Evolutionary conservation across 345 rosid genomes (phyloP).

Genomic region (Erysimum cheiranthoides): DNA sequence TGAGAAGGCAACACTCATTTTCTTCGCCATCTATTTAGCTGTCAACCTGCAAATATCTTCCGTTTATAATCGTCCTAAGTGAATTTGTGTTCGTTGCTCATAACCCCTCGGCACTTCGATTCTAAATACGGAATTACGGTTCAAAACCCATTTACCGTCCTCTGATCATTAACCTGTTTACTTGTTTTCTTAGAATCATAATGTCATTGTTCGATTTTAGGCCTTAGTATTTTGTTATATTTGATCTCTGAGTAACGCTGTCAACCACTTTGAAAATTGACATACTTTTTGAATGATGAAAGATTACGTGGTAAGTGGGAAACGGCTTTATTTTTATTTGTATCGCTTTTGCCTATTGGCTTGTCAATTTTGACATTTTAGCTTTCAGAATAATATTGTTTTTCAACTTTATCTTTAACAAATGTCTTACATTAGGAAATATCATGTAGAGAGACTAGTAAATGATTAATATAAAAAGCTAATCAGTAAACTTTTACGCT

Average conservation of each 20-base stretch:
- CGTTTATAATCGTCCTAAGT: background rate
- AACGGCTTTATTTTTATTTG: background rate
- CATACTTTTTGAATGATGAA: background rate
- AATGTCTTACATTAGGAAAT: background rate
- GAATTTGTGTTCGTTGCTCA: background rate
- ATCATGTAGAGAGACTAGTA: background rate
- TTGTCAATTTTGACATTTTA: conserved; percentile 32
- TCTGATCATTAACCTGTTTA: background rate
- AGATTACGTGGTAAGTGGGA: background rate
- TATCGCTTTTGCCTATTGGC: background rate
- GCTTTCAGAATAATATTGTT: background rate
- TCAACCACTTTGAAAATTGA: background rate
- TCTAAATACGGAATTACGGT: background rate
- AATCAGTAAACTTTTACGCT: background rate
- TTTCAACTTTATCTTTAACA: conserved; percentile 10
- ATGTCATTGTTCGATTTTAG: background rate
- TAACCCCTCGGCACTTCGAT: background rate
- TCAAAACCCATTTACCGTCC: background rate
- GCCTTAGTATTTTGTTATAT: background rate
- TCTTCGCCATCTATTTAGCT: conserved; percentile 22
- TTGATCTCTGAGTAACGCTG: background rate
- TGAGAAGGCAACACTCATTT: conserved; percentile 22
- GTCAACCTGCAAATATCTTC: background rate
- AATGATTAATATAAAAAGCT: background rate
- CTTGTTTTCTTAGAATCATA: background rate